Evolutionary conservation across 2,329 filamentous ascomycete species (phyloP).

Genomic region (Xylariomycetidae sp.): DNA sequence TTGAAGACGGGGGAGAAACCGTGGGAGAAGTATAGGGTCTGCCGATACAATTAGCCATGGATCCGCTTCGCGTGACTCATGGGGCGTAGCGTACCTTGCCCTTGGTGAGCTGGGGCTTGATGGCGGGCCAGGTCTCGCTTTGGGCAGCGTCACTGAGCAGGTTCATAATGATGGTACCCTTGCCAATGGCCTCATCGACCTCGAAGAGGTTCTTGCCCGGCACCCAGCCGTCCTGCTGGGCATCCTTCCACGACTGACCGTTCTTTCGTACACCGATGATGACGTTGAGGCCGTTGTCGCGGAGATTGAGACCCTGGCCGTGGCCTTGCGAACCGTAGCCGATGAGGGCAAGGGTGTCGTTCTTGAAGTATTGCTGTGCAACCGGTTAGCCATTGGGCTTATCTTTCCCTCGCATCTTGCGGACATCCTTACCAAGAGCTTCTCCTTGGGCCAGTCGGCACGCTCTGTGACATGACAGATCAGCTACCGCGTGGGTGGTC

Average conservation of each 20-base stretch:
- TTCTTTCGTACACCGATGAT: constrained; percentile 98
- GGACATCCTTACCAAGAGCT: constrained; percentile 77
- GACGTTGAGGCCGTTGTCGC: constrained; percentile 98
- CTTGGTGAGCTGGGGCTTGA: constrained; percentile 98
- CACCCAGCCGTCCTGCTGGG: constrained; percentile 94
- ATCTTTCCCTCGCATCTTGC: background rate
- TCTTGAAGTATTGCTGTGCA: constrained; percentile 93
- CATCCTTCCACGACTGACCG: constrained; percentile 97
- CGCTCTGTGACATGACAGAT: constrained; percentile 59
- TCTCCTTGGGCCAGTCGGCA: constrained; percentile 96
- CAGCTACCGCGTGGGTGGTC: constrained; percentile 15
- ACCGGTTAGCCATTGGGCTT: constrained; percentile 11
- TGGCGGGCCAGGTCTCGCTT: constrained; percentile 95
- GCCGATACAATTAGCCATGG: constrained; percentile 5
- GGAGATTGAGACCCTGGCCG: constrained; percentile 98
- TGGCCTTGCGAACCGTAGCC: constrained; percentile 97
- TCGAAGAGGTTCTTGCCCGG: constrained; percentile 99
- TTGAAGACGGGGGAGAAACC: constrained; percentile 99
- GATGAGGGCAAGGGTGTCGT: constrained; percentile 98
- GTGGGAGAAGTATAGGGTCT: constrained; percentile 99
- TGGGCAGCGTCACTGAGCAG: constrained; percentile 95
- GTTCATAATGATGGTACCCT: constrained; percentile 98
- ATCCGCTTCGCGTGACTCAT: constrained; percentile 15
- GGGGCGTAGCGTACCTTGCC: constrained; percentile 67
- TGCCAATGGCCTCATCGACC: constrained; percentile 89